A percentile compares a stretch with the other conserved stretches of the same genome.
Conservation (phyloP, 106 monocot species). For the Dendrobium nobile region DNA sequence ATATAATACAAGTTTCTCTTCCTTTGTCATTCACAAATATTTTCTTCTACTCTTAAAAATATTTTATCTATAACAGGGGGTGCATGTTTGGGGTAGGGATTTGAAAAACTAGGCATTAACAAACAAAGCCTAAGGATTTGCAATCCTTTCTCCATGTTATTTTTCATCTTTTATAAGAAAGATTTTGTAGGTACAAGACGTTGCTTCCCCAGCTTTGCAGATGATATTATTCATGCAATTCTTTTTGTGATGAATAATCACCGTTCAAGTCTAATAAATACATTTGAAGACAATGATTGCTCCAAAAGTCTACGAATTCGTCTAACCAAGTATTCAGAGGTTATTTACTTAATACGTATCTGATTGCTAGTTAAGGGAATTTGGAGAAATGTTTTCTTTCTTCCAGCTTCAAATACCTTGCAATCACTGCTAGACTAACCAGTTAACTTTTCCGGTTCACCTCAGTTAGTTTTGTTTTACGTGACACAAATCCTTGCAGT, state of each 20-base stretch:
- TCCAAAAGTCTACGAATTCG: constrained; percentile 41
- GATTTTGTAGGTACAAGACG: constrained; percentile 37
- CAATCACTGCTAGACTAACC: not conserved
- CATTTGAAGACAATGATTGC: constrained; percentile 10
- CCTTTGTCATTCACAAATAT: too few relatives aligned
- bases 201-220: constrained; percentile 32
- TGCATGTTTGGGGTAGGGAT: not conserved
- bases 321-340: constrained; percentile 66
- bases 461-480: not conserved
- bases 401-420: not conserved
- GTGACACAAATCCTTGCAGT: too few relatives aligned
- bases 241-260: constrained; percentile 28
- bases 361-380: constrained; percentile 1
- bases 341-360: not conserved
- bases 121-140: not conserved
- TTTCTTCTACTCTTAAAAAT: too few relatives aligned
- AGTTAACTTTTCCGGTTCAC: not conserved
- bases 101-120: not conserved
- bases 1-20: too few relatives aligned
- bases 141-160: not conserved
- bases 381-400: not conserved
- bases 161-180: not conserved
- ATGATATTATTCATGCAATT: constrained; percentile 29
- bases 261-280: constrained; percentile 13
- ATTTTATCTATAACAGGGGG: too few relatives aligned